phyloP scores from a whole-genome alignment of 148 eudicot genomes.

The Linanthus parryae region DNA sequence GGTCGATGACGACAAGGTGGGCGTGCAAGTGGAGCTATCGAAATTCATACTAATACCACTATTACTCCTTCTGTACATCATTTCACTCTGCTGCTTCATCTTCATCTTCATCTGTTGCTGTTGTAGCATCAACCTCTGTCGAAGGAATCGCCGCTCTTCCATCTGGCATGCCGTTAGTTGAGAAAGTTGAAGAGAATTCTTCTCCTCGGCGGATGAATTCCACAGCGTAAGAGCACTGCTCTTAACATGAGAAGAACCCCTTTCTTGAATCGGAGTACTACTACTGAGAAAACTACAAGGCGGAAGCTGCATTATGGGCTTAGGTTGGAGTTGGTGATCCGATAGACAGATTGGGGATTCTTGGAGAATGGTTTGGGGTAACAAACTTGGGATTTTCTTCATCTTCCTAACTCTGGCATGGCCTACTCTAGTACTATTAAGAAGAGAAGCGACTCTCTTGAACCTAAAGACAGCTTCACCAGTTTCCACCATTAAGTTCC shows the following conservation, averaged over 20 bases:
- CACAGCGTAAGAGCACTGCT: conserved; percentile 56
- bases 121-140: conserved; percentile 33
- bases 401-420: conserved; percentile 75
- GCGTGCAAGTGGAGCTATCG: conserved; percentile 54
- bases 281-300: conserved; percentile 28
- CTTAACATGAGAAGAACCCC: conserved; percentile 43
- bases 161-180: conserved; percentile 26
- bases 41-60: conserved; percentile 71
- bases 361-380: conserved; percentile 35
- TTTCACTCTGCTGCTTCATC: conserved; percentile 58
- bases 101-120: conserved; percentile 59
- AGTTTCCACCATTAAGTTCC: conserved; percentile 50
- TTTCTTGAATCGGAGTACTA: conserved; percentile 31
- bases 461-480: conserved; percentile 63
- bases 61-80: conserved; percentile 49
- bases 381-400: conserved; percentile 36
- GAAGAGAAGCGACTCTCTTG: conserved; percentile 64
- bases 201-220: conserved; percentile 42
- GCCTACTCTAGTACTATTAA: conserved; percentile 52
- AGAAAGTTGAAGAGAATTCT: conserved; percentile 40
- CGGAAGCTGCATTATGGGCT: conserved; percentile 42
- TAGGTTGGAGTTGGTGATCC: conserved; percentile 36
- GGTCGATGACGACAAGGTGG: conserved; percentile 77
- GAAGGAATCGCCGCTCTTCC: conserved; percentile 19
- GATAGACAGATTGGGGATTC: conserved; percentile 26